Evolutionary conservation across 108 stramenopile species (phyloP), one percentile per base, ranked within the genome.

Genomic region (Aurantiochytrium sp.): DNA sequence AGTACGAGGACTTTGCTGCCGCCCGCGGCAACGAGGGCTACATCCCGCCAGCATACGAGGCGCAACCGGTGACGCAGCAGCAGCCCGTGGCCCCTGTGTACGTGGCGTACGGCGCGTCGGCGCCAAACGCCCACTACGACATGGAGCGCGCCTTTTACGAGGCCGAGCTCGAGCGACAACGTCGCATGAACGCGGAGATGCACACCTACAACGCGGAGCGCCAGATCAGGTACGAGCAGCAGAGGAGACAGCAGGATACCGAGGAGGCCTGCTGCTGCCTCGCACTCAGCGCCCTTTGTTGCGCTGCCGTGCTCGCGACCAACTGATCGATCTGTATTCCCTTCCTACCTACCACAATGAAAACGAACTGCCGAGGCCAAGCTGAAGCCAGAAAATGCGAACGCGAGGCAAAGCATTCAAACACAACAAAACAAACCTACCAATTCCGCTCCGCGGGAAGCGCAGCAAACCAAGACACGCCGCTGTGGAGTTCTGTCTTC

Each of bases 181-280:
- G 59, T 12, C 27, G 59, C 6, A 15, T 65, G 3, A 65, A 65
- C 34, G 59, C 59, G 19, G 59, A 65, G 59, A 65, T 65, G 59
- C 59, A 65, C 19, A 34, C 59, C 2, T 32, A 34, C 32, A 65
- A 65, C 19, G 59, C 19, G n/a, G 59, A 65, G 32, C 32, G 32
- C 0, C 59, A 65, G n/a, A 65, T 65, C 15, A n/a, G 59, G 15
- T 65, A 65, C 59, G 59, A 65, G n/a, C 59, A 65, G 59, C 59
- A 19, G 15, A 15, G 59, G n/a, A 65, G 59, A n/a, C 59, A 65
- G n/a, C 59, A 65, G n/a, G 59, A 65, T 19, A 30, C 39, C 39
- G 42, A 81, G 73, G 73, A 81, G 39, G 73, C 73, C 42, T 81
- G 73, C 73, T 81, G 73, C 73, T 81, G 73, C 32, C 45, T 81